Base-by-base conservation (phyloP, 2,329 filamentous ascomycete genomes). In the Claviceps maximensis region DNA sequence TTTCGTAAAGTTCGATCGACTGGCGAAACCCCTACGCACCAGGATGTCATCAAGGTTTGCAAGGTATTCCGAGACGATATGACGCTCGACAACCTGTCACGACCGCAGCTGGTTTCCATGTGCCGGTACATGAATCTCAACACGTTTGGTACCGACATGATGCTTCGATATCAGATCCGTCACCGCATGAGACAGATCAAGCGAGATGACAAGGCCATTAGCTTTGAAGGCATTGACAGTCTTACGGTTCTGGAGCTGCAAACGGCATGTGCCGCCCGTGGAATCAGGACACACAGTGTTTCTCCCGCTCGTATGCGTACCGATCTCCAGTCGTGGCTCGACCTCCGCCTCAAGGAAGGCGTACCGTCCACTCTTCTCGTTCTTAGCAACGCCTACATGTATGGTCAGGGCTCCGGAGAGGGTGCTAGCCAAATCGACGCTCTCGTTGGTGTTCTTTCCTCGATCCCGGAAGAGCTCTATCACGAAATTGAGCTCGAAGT, bases 121-220 rank as follows among this genome's bases (percentile, higher is more conserved):
- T 97, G 93, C 77, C 86, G 88, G 56, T 98, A 98, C 75, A 90
- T 98, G 84, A 96, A 94, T 71, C 80, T 98, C 53, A 93, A 91
- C 73, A 91, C 89, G 0, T 96, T 97, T 63, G 93, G 93, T 59
- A 97, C 93, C 23, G 93, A 98, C 70, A 88, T 89, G 69, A 95
- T 98, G 86, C 83, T 98, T 50, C 87, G 93, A 53, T 98, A 98
- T 73, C 89, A 95, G 67, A 83, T 98, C 63, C 88, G 93, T 54
- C 90, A 97, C 72, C 87, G 91, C 57, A 98, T 98, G 93, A 83
- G 91, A 62, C 93, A 98, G 72, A 97, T 97, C 77, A 98, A 98
- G 82, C 85, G 91, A 58, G 93, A 98, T 65, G 93, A 98, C 72
- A 84, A 84, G 59, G 89, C 90, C 58, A 98, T 98, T 66, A 86